phyloP scores from a whole-genome alignment of 306 rosid species.

The Quercus rubra region DNA sequence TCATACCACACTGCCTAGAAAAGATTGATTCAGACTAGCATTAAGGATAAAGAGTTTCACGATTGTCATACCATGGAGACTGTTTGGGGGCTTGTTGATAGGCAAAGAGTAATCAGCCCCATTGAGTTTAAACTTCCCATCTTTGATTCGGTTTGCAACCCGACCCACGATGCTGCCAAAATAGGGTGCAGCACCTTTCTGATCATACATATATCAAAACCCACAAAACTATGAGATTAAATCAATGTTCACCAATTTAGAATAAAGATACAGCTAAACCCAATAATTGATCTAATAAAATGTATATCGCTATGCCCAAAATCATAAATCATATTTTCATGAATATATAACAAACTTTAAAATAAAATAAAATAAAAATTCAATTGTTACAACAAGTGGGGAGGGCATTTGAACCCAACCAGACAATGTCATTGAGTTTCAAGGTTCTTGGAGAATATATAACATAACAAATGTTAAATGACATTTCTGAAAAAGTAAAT shows the following conservation, averaged over 20 bases:
- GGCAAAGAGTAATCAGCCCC: constrained; percentile 68
- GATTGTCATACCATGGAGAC: constrained; percentile 80
- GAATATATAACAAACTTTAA: background rate
- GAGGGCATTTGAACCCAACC: too few species aligned
- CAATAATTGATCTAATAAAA: background rate
- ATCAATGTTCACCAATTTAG: constrained; percentile 1
- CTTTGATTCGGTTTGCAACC: constrained; percentile 85
- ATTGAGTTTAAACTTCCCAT: constrained; percentile 79
- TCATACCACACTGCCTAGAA: background rate
- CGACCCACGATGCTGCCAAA: constrained; percentile 98
- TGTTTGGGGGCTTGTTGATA: constrained; percentile 80
- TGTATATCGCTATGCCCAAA: background rate
- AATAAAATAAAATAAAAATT: too few species aligned
- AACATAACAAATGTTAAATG: background rate
- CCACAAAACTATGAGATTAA: constrained; percentile 7
- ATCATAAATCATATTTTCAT: background rate
- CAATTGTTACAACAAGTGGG: too few species aligned
- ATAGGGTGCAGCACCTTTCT: constrained; percentile 78
- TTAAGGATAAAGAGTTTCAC: background rate
- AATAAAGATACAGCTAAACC: background rate
- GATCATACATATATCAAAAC: constrained; percentile 19
- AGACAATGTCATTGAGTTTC: too few species aligned
- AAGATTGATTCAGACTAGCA: background rate
- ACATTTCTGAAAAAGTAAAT: background rate
- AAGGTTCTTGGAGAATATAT: too few species aligned